Conservation (phyloP, 495 filamentous ascomycete species). For the Xylaria telfairii region DNA sequence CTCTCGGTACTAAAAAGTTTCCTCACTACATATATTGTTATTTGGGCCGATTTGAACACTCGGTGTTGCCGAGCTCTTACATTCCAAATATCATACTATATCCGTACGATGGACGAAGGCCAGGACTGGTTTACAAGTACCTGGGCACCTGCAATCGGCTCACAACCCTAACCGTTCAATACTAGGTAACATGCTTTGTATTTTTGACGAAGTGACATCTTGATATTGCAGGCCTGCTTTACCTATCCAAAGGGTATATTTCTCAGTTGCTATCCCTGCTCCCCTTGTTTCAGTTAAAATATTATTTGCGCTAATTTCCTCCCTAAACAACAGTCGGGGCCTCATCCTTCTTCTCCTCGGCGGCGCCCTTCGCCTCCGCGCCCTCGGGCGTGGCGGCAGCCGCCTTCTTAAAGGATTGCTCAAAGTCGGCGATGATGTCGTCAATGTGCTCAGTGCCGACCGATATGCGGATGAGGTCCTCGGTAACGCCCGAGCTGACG, state of each 20-base stretch:
- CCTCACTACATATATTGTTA: background rate
- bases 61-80: background rate
- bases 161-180: background rate
- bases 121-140: background rate
- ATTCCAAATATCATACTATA: background rate
- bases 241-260: conserved; percentile 25
- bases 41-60: background rate
- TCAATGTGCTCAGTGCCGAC: conserved; percentile 98
- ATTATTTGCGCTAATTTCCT: background rate
- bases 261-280: background rate
- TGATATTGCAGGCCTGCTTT: conserved; percentile 8
- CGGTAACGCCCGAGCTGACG: conserved; percentile 79
- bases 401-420: conserved; percentile 79
- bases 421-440: conserved; percentile 96
- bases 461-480: conserved; percentile 94
- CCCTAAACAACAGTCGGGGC: conserved; percentile 47
- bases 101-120: background rate
- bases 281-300: background rate
- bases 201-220: background rate
- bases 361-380: conserved; percentile 25
- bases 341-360: conserved; percentile 41
- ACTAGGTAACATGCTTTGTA: background rate
- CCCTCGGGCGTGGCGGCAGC: conserved; percentile 41
- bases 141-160: background rate
- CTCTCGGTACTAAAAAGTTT: background rate